Percentiles rank a stretch among this genome's conserved stretches.
These are phyloP conservation scores for Boletus pseudo-olivaceus DNA, from an alignment of 768 basidiomycete genomes.

Conservation along the genomic window DNA sequence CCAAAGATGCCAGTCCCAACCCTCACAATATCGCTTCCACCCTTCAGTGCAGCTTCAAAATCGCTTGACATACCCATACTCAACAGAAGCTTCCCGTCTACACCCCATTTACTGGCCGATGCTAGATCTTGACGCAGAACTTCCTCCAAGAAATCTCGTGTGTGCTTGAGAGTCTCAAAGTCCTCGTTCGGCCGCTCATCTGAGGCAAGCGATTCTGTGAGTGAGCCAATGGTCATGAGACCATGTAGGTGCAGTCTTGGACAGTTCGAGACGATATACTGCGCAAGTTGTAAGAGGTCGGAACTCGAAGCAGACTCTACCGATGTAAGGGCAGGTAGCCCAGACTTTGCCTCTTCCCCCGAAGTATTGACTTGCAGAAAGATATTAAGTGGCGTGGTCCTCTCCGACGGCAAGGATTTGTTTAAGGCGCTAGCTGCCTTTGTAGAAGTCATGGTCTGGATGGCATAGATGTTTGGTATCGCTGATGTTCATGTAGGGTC, in stretches of 20 bases:
- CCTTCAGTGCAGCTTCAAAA: constrained; percentile 79
- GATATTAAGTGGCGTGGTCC: constrained; percentile 65
- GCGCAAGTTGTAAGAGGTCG: constrained; percentile 65
- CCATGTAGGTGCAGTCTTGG: constrained; percentile 76
- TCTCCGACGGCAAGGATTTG: constrained; percentile 60
- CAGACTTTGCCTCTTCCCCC: constrained; percentile 87
- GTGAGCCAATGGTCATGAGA: constrained; percentile 95
- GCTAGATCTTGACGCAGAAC: constrained; percentile 36
- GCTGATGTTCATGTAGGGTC: constrained; percentile 40
- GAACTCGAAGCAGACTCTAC: constrained; percentile 31
- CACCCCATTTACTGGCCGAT: constrained; percentile 41
- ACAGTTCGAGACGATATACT: constrained; percentile 67
- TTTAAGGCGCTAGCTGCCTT: constrained; percentile 81
- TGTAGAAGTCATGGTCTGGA: constrained; percentile 82
- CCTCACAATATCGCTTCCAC: constrained; percentile 83
- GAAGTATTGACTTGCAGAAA: constrained; percentile 96
- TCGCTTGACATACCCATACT: constrained; percentile 99
- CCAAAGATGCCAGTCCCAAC: constrained; percentile 94
- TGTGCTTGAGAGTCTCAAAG: constrained; percentile 66
- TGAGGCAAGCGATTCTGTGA: constrained; percentile 58
- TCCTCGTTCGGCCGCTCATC: constrained; percentile 56
- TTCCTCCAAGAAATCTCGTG: constrained; percentile 54
- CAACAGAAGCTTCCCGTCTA: constrained; percentile 51
- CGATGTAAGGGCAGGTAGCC: constrained; percentile 58
- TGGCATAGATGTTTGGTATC: constrained; percentile 80